phyloP scores from a whole-genome alignment of 495 filamentous ascomycete species.

The Talaromyces adpressus region DNA sequence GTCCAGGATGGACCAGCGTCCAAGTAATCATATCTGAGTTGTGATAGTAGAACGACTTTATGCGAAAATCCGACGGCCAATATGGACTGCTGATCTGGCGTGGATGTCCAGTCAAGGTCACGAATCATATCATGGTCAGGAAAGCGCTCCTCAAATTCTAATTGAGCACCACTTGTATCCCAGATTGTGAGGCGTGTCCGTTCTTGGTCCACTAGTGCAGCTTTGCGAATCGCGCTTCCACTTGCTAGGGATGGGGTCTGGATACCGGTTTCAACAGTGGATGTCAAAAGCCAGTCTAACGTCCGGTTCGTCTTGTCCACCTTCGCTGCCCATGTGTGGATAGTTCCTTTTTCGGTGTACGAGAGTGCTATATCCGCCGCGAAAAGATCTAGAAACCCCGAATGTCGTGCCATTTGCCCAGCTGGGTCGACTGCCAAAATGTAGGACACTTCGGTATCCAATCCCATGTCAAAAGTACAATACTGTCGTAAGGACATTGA shows the following conservation, averaged over 20 bases:
- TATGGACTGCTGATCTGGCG: slow-evolving; percentile 84
- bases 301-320: slow-evolving; percentile 48
- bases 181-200: slow-evolving; percentile 83
- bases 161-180: slow-evolving; percentile 73
- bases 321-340: slow-evolving; percentile 82
- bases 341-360: slow-evolving; percentile 66
- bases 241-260: slow-evolving; percentile 68
- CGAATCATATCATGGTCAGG: slow-evolving; percentile 66
- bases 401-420: slow-evolving; percentile 59
- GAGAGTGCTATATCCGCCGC: slow-evolving; percentile 84
- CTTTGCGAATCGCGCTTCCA: slow-evolving; percentile 80
- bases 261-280: slow-evolving; percentile 75
- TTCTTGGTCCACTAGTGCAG: slow-evolving; percentile 67
- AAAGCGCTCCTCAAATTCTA: slow-evolving; percentile 76
- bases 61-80: slow-evolving; percentile 87
- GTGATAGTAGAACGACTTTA: slow-evolving; percentile 74
- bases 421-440: slow-evolving; percentile 88
- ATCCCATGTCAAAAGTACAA: slow-evolving; percentile 62
- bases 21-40: slow-evolving; percentile 91
- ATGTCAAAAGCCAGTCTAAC: slow-evolving; percentile 80
- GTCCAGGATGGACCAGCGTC: slow-evolving; percentile 89
- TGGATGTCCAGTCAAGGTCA: slow-evolving; percentile 93
- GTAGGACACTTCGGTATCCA: slow-evolving; percentile 70
- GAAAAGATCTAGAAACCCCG: slow-evolving; percentile 83
- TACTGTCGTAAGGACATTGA: slow-evolving; percentile 52